Percentiles rank a stretch among this genome's conserved stretches.
Conservation (phyloP, 768 basidiomycete species). For the Rickenella mellea region DNA sequence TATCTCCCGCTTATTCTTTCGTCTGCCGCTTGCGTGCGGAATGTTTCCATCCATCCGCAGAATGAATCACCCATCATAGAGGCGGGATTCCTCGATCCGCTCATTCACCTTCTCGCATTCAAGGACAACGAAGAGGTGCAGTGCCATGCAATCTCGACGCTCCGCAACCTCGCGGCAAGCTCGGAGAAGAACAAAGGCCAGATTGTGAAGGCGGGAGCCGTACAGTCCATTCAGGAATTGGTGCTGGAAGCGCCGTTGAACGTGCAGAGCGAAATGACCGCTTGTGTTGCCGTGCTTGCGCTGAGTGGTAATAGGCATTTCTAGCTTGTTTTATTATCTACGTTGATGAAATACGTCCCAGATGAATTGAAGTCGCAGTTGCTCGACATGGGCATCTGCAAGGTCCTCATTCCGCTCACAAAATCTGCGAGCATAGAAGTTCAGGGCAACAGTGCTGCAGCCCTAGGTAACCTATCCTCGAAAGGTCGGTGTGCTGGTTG, state of each 20-base stretch:
- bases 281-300: slow-evolving; percentile 93
- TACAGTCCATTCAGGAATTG: slow-evolving; percentile 93
- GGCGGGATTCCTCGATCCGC: slow-evolving; percentile 89
- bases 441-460: slow-evolving; percentile 97
- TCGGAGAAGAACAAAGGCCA: slow-evolving; percentile 98
- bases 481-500: slow-evolving; percentile 50
- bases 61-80: slow-evolving; percentile 99
- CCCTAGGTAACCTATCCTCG: slow-evolving; percentile 93
- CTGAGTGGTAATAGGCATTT: slow-evolving; percentile 66
- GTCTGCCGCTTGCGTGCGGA: slow-evolving; percentile 96
- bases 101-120: slow-evolving; percentile 93
- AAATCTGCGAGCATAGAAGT: slow-evolving; percentile 96
- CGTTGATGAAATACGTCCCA: slow-evolving; percentile 20
- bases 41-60: slow-evolving; percentile 96
- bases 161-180: slow-evolving; percentile 93
- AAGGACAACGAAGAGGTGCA: slow-evolving; percentile 99
- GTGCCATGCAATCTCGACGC: slow-evolving; percentile 96
- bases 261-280: slow-evolving; percentile 99
- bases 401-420: slow-evolving; percentile 93
- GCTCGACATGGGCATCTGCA: slow-evolving; percentile 96
- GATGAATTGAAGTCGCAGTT: slow-evolving; percentile 96
- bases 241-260: slow-evolving; percentile 92
- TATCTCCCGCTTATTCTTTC: slow-evolving; percentile 97
- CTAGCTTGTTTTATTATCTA: slow-evolving; percentile 2
- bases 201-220: slow-evolving; percentile 95